A percentile compares a stretch with the other conserved stretches of the same genome.
Evolutionary conservation across 768 basidiomycete genomes (phyloP).

Genomic region (Calocera cornea): DNA sequence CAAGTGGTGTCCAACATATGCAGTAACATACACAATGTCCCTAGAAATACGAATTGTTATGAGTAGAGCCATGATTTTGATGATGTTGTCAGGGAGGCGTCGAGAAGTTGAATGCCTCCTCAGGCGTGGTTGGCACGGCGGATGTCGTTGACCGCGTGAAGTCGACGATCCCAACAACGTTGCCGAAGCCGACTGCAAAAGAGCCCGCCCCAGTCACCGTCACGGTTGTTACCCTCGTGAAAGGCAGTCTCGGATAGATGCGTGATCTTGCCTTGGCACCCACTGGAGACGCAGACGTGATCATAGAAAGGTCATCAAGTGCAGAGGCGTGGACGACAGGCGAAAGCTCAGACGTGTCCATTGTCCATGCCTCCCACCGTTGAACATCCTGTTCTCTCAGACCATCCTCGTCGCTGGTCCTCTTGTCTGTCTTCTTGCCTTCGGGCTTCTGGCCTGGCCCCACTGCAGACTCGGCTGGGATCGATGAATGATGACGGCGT

Average conservation of each 20-base stretch:
- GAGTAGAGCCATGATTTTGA: not conserved
- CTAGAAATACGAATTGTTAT: not conserved
- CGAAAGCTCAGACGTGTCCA: slow-evolving; percentile 35
- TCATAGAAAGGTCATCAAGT: slow-evolving; percentile 9
- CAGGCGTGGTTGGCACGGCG: not conserved
- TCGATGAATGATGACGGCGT: slow-evolving; percentile 43
- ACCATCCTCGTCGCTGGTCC: not conserved
- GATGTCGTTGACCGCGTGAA: not conserved
- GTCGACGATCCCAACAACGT: slow-evolving; percentile 50
- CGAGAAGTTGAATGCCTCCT: not conserved
- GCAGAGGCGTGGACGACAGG: slow-evolving; percentile 11
- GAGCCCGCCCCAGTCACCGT: slow-evolving; percentile 32
- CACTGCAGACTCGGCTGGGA: slow-evolving; percentile 8
- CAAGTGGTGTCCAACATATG: not conserved
- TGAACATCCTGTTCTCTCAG: slow-evolving; percentile 36
- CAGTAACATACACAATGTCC: not conserved
- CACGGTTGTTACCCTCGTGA: slow-evolving; percentile 60
- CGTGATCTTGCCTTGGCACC: slow-evolving; percentile 6
- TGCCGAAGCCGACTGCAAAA: slow-evolving; percentile 63
- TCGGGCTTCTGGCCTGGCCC: slow-evolving; percentile 14
- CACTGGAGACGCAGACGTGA: slow-evolving; percentile 21
- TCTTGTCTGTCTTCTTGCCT: slow-evolving; percentile 25
- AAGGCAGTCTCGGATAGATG: slow-evolving; percentile 49
- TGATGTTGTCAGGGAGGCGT: not conserved
- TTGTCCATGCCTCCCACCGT: slow-evolving; percentile 73